Base-by-base conservation (phyloP, 805 yeast species). In the Lipomyces lipofer region DNA sequence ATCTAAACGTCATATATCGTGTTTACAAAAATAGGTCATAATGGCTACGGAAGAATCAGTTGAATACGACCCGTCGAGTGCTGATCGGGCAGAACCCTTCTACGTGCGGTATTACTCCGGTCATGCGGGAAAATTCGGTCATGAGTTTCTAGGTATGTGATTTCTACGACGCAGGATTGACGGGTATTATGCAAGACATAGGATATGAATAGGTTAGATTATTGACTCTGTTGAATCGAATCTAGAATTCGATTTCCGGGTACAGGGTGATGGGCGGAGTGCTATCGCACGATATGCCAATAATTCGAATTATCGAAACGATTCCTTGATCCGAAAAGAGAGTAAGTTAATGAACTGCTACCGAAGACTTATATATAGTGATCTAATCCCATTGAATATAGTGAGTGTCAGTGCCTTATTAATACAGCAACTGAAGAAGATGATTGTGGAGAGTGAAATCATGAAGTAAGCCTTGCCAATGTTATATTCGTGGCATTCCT, bases 241-340 rank as follows among this genome's bases (percentile, higher is more conserved):
- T 24, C n/a, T n/a, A 66, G 75, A 73, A 49, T 71, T 74, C 48
- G 74, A 71, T 49, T 51, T 73, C n/a, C 60, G 64, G 33, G 54
- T 63, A 12, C 57, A 53, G 22, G 67, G 59, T 2, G 70, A 68
- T 43, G 72, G 72, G 10, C 57, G 60, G 2, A 62, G 61, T 35
- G 76, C 71, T 1, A 50, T 62, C 5, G 57, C 72, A 29, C 64
- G 76, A 43, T 76, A 76, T 57, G 76, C 77, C n/a, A 76, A 76
- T 54, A 75, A 74, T 54, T 73, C 79, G 2, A 74, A 75, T 54
- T 76, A 77, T 53, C 66, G 78, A 54, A 69, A 72, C 32, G 80
- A 76, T 43, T 71, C 72, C 3, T 47, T 70, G 52, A 76, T 77
- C 51, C 63, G 69, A 29, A 76, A 75, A 62, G 71, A 70, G 35